Percentiles rank a stretch among this genome's conserved stretches.
Conservation (phyloP, 2,329 filamentous ascomycete genomes). For the Fusarium continuum region DNA sequence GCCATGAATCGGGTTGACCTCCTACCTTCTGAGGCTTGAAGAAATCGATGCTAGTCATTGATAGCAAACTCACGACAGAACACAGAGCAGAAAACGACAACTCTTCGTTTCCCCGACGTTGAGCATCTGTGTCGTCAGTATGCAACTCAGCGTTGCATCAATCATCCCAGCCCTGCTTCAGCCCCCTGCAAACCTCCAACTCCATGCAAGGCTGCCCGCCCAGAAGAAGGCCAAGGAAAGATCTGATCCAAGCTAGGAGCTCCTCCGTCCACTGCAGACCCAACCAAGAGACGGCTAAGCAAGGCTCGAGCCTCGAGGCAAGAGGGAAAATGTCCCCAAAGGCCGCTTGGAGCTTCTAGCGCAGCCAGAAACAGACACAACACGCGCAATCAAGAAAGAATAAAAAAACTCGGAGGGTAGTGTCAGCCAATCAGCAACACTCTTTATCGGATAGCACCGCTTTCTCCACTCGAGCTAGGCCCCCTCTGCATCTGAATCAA, state of each 20-base stretch:
- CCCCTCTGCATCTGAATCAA: constrained; percentile 16
- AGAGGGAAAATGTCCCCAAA: too few species aligned
- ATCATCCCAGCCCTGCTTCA: constrained; percentile 17
- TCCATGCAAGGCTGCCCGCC: constrained; percentile 29
- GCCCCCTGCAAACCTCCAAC: constrained; percentile 6
- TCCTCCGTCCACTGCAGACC: not conserved
- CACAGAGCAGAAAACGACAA: not conserved
- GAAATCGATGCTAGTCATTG: not conserved
- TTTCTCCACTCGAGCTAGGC: constrained; percentile 17
- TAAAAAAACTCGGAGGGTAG: constrained; percentile 1
- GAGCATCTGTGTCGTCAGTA: constrained; percentile 33
- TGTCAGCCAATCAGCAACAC: constrained; percentile 20
- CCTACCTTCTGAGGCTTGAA: constrained; percentile 4
- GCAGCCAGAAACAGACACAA: not conserved
- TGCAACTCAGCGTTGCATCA: constrained; percentile 33
- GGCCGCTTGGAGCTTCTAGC: not conserved
- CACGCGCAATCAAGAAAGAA: constrained; percentile 1
- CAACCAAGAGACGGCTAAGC: too few species aligned
- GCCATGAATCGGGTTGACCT: constrained; percentile 21
- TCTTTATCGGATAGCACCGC: constrained; percentile 4
- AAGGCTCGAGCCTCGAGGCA: too few species aligned
- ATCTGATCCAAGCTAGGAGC: not conserved
- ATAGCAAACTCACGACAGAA: not conserved
- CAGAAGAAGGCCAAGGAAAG: not conserved
- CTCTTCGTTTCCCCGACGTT: constrained; percentile 13